Evolutionary conservation across 352 stramenopile species (phyloP), one percentile per base, ranked within the genome.

Genomic region (Pelagophyceae sp.): DNA sequence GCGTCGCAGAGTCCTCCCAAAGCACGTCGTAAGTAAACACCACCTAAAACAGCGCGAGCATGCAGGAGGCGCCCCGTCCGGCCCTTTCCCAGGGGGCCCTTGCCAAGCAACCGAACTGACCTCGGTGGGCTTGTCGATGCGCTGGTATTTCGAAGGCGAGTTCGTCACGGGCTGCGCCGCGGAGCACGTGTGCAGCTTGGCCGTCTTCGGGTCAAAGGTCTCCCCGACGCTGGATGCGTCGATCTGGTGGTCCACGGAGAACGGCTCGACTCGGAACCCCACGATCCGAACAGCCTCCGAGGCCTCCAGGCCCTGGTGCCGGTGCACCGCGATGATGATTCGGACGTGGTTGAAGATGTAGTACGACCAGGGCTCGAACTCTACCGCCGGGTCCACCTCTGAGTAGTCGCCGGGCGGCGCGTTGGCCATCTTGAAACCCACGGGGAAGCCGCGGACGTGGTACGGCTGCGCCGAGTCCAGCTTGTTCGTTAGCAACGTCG

Each of bases 271-370:
- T 69, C 93, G 90, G 84, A 99, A 99, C 77, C 97, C 96, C 23
- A 99, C 96, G 74, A 99, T 97, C 78, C 67, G 35, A 11, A 58
- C 67, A 0, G 11, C 35, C 23, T 79, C 76, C 38, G 3, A 27
- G 40, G 0, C 76, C 25, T 29, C 29, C 27, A 1, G 1, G 0
- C 65, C 27, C 75, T 60, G 2, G n/a, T 32, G 32, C 78, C 95
- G 92, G 85, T 99, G 97, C 82, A 99, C 98, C 37, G 95, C 90
- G 77, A 99, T 92, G 75, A 94, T 90, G 81, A 99, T 98, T 84
- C 97, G 97, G 31, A 99, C 90, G 87, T 99, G 97, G 87, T 99
- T 99, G 87, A 98, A 96, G 0, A 99, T 85, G 82, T 87, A 93
- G 51, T 70, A 33, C 31, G 19, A 23, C 45, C 45, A 23, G 11